Evolutionary conservation across 2,329 filamentous ascomycete species (phyloP).

Genomic region (Meredithiella fracta): DNA sequence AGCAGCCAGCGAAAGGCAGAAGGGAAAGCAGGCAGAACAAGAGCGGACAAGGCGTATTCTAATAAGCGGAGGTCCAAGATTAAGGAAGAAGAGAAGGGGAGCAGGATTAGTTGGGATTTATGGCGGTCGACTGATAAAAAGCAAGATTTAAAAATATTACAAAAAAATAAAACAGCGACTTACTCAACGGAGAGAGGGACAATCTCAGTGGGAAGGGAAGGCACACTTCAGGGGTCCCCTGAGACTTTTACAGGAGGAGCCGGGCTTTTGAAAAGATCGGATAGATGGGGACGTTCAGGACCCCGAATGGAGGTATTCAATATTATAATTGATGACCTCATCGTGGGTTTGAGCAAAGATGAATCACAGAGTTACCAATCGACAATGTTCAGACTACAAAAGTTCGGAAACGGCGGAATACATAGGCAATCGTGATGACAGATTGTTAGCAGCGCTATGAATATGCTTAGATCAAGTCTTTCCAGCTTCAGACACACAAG

Average conservation of each 20-base stretch:
- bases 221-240: neutral
- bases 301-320: neutral
- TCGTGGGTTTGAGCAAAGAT: neutral
- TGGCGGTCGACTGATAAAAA: neutral
- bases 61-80: neutral
- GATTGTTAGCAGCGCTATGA: neutral
- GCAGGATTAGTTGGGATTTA: neutral
- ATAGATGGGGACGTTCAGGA: neutral
- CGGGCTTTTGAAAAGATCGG: neutral
- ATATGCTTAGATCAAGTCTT: neutral
- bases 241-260: neutral
- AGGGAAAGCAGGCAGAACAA: neutral
- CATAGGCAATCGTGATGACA: neutral
- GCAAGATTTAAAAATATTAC: neutral
- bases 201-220: neutral
- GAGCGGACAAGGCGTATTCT: neutral
- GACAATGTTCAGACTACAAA: too few relatives aligned
- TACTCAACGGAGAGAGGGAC: neutral
- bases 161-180: conserved; percentile 2
- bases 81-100: neutral
- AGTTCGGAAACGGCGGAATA: neutral
- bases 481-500: neutral
- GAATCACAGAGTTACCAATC: too few relatives aligned
- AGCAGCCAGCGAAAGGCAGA: neutral
- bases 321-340: too few relatives aligned